Percentiles rank a stretch among this genome's conserved stretches.
These are phyloP conservation scores for Colletotrichum liriopes DNA, from an alignment of 2,329 filamentous ascomycete species.

Conservation along the genomic window DNA sequence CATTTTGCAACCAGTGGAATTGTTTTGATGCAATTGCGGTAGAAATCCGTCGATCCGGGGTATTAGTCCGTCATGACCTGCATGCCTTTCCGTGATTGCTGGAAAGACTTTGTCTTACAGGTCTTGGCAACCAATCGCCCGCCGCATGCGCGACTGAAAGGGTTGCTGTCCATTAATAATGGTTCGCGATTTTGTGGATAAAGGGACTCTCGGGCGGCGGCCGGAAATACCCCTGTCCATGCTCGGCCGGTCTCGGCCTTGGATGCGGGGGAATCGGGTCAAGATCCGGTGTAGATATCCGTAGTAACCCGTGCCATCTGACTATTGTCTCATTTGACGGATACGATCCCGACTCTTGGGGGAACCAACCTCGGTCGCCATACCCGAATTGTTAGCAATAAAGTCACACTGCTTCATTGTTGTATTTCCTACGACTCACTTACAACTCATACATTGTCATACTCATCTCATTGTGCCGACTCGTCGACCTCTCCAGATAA, in stretches of 20 bases:
- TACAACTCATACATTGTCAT: neutral
- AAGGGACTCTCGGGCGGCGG: slow-evolving; percentile 18
- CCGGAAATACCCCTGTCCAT: slow-evolving; percentile 42
- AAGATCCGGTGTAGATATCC: slow-evolving; percentile 40
- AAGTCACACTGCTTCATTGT: slow-evolving; percentile 10
- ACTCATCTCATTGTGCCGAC: neutral
- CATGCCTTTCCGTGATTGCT: slow-evolving; percentile 2
- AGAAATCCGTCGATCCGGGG: slow-evolving; percentile 4
- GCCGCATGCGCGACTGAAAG: neutral
- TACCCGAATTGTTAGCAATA: slow-evolving; percentile 18
- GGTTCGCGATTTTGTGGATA: slow-evolving; percentile 16
- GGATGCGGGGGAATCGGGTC: slow-evolving; percentile 41
- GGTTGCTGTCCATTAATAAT: slow-evolving; percentile 8
- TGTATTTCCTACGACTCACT: neutral
- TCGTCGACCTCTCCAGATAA: neutral
- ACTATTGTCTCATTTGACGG: slow-evolving; percentile 17
- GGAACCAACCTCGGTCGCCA: slow-evolving; percentile 25
- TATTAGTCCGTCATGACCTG: neutral
- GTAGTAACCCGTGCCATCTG: slow-evolving; percentile 29
- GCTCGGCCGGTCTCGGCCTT: slow-evolving; percentile 40
- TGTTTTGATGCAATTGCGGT: neutral
- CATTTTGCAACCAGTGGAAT: neutral
- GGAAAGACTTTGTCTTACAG: slow-evolving; percentile 1
- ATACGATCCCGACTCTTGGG: slow-evolving; percentile 25
- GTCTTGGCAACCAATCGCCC: neutral